Evolutionary conservation across 495 filamentous ascomycete genomes (phyloP), one percentile per base, ranked within the genome.

Genomic region (Aspergillus conjunctus): DNA sequence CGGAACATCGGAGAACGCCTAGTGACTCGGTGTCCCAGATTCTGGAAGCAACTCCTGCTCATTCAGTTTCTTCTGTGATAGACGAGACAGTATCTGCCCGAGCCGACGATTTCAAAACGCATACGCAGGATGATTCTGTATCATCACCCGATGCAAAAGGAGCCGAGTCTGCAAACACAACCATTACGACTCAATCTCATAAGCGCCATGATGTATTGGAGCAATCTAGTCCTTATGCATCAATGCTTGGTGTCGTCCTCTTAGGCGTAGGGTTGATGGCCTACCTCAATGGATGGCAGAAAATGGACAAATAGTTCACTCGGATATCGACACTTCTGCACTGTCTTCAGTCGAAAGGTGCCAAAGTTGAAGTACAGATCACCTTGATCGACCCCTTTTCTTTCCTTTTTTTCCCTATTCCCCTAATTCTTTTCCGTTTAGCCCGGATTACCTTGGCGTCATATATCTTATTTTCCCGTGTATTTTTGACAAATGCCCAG

Each of bases 191-290:
- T 54, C 72, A 77, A 60, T 73, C 63, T 44, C 71, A 73, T 39
- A 60, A 30, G 30, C 65, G 73, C 48, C 66, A 71, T 55, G 67
- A 71, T 45, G 71, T 74, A n/a, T 63, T 91, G 51, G 77, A 85
- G 59, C 84, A 91, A 32, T 84, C 86, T 61, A 84, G 87, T 55
- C 94, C 94, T 20, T 96, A 92, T 66, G 90, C 89, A 33, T 91
- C 88, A 7, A 92, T 96, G 78, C 75, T 97, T 21, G 90, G 91
- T 7, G 93, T 98, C 6, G 91, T 98, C 51, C 73, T 97, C 49
- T 72, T 97, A 62, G 94, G 94, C 15, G 87, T 97, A 68, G 89
- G 91, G 31, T 71, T 97, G 51, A 98, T 98, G 94, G 91, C 90
- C 45, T 96, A 91, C 76, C 79, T 98, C 63, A 98, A 98, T 71